Evolutionary conservation across 2,329 filamentous ascomycete species (phyloP).

Genomic region (Massarina eburnea): DNA sequence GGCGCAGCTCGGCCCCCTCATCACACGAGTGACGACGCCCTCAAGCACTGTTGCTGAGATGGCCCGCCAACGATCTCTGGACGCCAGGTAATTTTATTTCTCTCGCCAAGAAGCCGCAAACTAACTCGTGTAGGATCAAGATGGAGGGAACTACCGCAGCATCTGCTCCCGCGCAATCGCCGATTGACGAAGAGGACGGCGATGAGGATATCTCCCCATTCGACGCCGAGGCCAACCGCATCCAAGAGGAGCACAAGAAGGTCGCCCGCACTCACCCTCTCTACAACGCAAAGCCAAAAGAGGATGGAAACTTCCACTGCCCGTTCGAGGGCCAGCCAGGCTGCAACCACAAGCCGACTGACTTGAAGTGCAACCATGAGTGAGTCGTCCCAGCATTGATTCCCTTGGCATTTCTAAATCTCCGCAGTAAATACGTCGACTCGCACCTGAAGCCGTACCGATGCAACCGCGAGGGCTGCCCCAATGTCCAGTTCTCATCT

Average conservation of each 20-base stretch:
- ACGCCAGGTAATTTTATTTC: constrained; percentile 20
- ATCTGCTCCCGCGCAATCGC: constrained; percentile 26
- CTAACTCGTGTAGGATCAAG: constrained; percentile 23
- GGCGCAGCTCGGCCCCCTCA: constrained; percentile 24
- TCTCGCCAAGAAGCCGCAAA: not conserved
- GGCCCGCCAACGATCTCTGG: constrained; percentile 20
- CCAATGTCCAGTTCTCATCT: constrained; percentile 87
- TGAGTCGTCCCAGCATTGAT: constrained; percentile 54
- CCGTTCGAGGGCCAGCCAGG: constrained; percentile 73
- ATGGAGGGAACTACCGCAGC: constrained; percentile 28
- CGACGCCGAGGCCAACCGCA: constrained; percentile 34
- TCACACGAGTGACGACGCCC: constrained; percentile 34
- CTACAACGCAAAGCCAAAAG: constrained; percentile 66
- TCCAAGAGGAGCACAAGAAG: constrained; percentile 42
- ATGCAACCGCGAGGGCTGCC: constrained; percentile 83
- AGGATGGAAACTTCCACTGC: constrained; percentile 90
- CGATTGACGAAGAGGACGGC: constrained; percentile 31
- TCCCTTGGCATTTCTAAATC: constrained; percentile 13
- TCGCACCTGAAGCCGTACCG: constrained; percentile 96
- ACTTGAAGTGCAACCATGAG: constrained; percentile 99
- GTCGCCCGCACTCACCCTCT: constrained; percentile 59
- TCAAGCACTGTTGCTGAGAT: constrained; percentile 29
- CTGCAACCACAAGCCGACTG: constrained; percentile 90
- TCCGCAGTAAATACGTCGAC: constrained; percentile 86
- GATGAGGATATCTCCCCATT: constrained; percentile 26